Evolutionary conservation across 2,329 filamentous ascomycete genomes (phyloP), one percentile per base, ranked within the genome.

Genomic region (Graphilbum sp.): DNA sequence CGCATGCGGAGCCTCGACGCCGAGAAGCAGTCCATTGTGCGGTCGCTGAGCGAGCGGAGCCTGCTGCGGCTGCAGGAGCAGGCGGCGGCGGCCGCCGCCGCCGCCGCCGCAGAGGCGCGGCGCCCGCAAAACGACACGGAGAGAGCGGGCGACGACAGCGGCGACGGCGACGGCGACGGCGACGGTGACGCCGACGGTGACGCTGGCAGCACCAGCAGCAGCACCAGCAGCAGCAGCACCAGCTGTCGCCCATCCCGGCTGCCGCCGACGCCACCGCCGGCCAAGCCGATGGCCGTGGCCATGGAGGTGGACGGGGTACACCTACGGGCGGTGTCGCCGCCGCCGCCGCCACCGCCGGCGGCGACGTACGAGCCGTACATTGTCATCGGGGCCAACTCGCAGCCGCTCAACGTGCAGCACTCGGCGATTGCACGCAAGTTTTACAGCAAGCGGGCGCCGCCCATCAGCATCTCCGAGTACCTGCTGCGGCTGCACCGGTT

Each of bases 371-470:
- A 65, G 43, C 72, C 72, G 15, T 73, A 75, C 49, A 62, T 76
- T 37, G 61, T 79, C 34, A 67, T 78, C 39, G 72, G 76, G n/a
- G 71, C 72, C 34, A 72, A 83, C 53, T 76, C 75, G 23, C 76
- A 85, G 48, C 77, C 79, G 18, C 63, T 85, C 40, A 75, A 79
- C 43, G 60, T 84, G 25, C 87, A 95, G 54, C 81, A 90, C 52
- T 77, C 76, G 44, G 80, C 85, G 46, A 84, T 96, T 46, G 85
- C 84, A 16, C 76, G 86, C 47, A 90, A 90, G 51, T 98, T 98
- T 59, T 92, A 90, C 62, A 88, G 81, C 46, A 94, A 90, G 54
- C 73, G 76, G 36, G 75, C 85, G 15, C 88, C 90, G 17, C 78
- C 81, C 11, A 88, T 96, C 46, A 69, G 75, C 27, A 68, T 95